Evolutionary conservation across 176 grass and related monocot species (phyloP), one percentile per base, ranked within the genome.

Genomic region (Guadua angustifolia): DNA sequence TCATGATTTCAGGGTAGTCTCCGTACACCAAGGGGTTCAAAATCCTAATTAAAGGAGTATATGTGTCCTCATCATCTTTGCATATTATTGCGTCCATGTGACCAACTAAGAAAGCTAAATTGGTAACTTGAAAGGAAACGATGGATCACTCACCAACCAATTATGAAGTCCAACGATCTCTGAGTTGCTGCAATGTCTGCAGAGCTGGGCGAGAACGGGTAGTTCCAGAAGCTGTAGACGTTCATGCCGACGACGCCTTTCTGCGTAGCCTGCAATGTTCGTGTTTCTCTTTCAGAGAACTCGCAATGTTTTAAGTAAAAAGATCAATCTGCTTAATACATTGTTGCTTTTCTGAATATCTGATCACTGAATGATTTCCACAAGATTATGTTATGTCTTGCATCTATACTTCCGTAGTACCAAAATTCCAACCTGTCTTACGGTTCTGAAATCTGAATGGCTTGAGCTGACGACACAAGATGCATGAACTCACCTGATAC

Each of bases 1-100:
- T 94, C 95, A 97, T 94, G 46, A 93, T 73, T 22, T 82, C 66
- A 9, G 95, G 95, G 36, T 97, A 97, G 39, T 94, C 90, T 77
- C 95, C 95, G 26, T 88, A 77, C 9, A 97, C 92, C 69, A 97
- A 78, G 17, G 95, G 95, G 33, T 93, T 72, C 66, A 88, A 18
- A 43, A 93, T 80, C 88, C 95, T 93, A 22, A 49, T 66, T 29
- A 66, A 24, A 24, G 29, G 9, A 40, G 38, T 25, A 18, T 25
- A 9, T 3, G 3, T 65, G 59, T 3, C 22, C 13, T 13, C 42
- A 82, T 36, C 5, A 57, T 44, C 35, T 36, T 36, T 36, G 4
- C 35, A 4, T 36, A 3, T 12, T 1, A 19, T 22, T 22, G 72
- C 29, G 11, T 76, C 3, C 3, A 9, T 45, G 7, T 5, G 42